Base-by-base conservation (phyloP, 768 basidiomycete species). In the Suillus sp. region DNA sequence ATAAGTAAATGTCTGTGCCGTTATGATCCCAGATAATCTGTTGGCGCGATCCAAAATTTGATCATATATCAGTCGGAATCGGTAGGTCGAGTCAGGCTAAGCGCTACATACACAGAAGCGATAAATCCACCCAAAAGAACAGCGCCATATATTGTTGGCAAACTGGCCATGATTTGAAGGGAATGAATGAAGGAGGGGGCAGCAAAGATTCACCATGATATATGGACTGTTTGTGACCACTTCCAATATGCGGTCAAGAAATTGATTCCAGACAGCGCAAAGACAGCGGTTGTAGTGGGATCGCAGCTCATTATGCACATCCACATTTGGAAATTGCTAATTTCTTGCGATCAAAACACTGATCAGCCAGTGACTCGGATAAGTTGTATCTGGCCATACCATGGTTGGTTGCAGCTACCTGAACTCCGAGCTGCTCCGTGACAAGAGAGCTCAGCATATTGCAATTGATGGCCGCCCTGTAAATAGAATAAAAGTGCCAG, bases 121-220 rank as follows among this genome's bases (percentile, higher is more conserved):
- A 67, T 54, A 63, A 75, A 75, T 48, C 71, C 73, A 42, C 74
- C 74, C 2, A 76, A 57, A 4, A 75, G 65, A n/a, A 75, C 65
- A 32, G 74, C 71, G 10, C 74, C 74, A 14, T 66, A 62, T 40
- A 75, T 73, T 53, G 64, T 20, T 22, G 59, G 61, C 25, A 74
- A 25, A 38, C 56, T 62, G 2, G 50, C 45, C 64, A 63, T 63
- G 18, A 18, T 57, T 27, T 56, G 37, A 56, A 56, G 37, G 37
- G 37, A 38, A 27, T 27, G 25, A 27, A 57, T 6, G 25, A 27
- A 57, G 25, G 25, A 51, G 18, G 55, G 9, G 35, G 9, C 22
- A 16, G 16, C 16, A 38, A 57, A 25, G 14, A 35, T 25, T 25
- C 25, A 57, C 13, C n/a, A 13, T 45, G 5, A 20, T 43, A 43